Conservation (phyloP, 2,329 filamentous ascomycete species). For the Microdochium trichocladiopsis region DNA sequence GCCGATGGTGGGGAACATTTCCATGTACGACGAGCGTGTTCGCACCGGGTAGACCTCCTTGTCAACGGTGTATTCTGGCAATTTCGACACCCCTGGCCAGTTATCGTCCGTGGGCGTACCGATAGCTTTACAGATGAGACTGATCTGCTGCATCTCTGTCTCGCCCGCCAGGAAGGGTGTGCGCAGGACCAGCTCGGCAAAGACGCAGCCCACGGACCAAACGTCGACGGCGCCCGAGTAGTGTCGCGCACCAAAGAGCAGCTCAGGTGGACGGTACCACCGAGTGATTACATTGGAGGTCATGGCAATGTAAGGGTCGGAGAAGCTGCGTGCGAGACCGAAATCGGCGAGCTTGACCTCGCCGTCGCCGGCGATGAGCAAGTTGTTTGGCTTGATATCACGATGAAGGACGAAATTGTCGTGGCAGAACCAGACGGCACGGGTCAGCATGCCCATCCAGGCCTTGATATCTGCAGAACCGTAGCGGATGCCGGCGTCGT, state of each 20-base stretch:
- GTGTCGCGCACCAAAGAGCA: constrained; percentile 83
- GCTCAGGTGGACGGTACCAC: constrained; percentile 93
- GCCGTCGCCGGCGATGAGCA: constrained; percentile 87
- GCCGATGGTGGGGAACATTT: constrained; percentile 74
- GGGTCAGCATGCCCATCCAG: constrained; percentile 96
- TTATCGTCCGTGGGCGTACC: constrained; percentile 90
- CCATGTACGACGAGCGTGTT: constrained; percentile 65
- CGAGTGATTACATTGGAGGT: constrained; percentile 91
- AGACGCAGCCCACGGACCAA: constrained; percentile 89
- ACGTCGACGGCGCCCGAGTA: constrained; percentile 90
- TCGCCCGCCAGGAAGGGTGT: constrained; percentile 78
- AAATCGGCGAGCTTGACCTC: constrained; percentile 97
- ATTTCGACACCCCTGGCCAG: constrained; percentile 83
- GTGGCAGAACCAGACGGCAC: constrained; percentile 94
- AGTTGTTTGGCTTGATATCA: constrained; percentile 98
- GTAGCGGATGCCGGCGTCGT: constrained; percentile 71
- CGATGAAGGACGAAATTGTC: constrained; percentile 90
- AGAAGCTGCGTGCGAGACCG: constrained; percentile 82
- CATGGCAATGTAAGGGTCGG: constrained; percentile 84
- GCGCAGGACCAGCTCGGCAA: constrained; percentile 82
- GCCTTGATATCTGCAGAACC: constrained; percentile 88
- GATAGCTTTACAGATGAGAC: constrained; percentile 75
- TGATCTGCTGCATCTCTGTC: constrained; percentile 80
- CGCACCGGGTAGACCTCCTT: constrained; percentile 52
- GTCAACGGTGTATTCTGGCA: constrained; percentile 74